phyloP scores from a whole-genome alignment of 2,329 filamentous ascomycete species.

The Sphaerulina musiva region DNA sequence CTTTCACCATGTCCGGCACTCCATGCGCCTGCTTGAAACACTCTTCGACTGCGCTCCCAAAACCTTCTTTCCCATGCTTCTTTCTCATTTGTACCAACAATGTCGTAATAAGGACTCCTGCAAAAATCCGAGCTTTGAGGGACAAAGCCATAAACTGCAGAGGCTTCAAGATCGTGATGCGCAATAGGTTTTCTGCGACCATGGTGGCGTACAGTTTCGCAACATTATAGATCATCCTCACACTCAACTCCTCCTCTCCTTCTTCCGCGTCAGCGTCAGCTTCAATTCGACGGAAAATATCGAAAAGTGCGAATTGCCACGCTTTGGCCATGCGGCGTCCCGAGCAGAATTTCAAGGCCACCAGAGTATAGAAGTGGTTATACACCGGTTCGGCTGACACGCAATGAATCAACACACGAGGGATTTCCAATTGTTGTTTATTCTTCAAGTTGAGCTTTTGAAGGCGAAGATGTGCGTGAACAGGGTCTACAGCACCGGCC shows the following conservation, averaged over 20 bases:
- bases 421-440: constrained; percentile 77
- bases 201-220: constrained; percentile 61
- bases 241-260: constrained; percentile 40
- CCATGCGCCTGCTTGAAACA: constrained; percentile 61
- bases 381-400: constrained; percentile 74
- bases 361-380: constrained; percentile 87
- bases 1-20: constrained; percentile 61
- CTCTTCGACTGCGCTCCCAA: constrained; percentile 55
- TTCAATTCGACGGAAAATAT: constrained; percentile 66
- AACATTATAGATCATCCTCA: constrained; percentile 59
- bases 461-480: constrained; percentile 74
- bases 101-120: constrained; percentile 73
- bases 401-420: constrained; percentile 81
- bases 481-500: constrained; percentile 74
- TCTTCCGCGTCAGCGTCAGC: constrained; percentile 54
- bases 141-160: constrained; percentile 75
- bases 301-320: constrained; percentile 83
- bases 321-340: constrained; percentile 70
- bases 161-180: constrained; percentile 55
- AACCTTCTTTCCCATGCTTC: constrained; percentile 32
- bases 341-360: constrained; percentile 70
- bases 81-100: constrained; percentile 54
- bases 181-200: constrained; percentile 54
- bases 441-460: constrained; percentile 79
- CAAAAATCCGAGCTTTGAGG: constrained; percentile 66